These are phyloP conservation scores for Venturia carpophila DNA, from an alignment of 2,329 filamentous ascomycete species.

Conservation along the genomic window DNA sequence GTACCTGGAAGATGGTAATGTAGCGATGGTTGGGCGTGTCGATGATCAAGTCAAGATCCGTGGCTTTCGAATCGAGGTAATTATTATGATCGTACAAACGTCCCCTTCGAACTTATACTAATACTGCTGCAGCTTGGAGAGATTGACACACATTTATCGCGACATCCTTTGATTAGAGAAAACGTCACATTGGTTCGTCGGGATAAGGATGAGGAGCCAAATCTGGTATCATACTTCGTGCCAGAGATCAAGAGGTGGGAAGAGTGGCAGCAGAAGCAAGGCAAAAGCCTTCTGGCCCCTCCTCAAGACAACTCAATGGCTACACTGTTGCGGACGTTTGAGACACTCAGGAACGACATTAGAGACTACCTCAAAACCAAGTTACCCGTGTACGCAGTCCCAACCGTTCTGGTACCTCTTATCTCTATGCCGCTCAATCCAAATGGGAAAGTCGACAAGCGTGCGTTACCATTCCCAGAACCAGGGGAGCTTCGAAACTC, in stretches of 20 bases:
- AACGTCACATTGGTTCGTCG: constrained; percentile 78
- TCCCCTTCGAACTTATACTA: not conserved
- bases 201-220: constrained; percentile 78
- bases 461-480: constrained; percentile 73
- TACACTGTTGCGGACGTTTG: constrained; percentile 52
- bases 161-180: constrained; percentile 69
- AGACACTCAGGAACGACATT: constrained; percentile 50
- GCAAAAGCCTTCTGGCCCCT: constrained; percentile 21
- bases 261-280: constrained; percentile 46
- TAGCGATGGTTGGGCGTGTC: constrained; percentile 69
- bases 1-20: constrained; percentile 61
- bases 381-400: constrained; percentile 67
- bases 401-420: constrained; percentile 65
- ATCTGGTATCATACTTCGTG: constrained; percentile 82
- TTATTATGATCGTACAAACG: not conserved
- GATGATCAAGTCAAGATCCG: constrained; percentile 94
- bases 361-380: constrained; percentile 63
- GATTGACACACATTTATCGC: constrained; percentile 75
- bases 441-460: constrained; percentile 55
- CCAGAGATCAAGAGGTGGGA: constrained; percentile 71
- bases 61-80: constrained; percentile 77
- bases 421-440: constrained; percentile 64
- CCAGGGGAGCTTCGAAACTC: constrained; percentile 24
- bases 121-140: constrained; percentile 54
- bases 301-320: constrained; percentile 44